Base-by-base conservation (phyloP, 2,329 filamentous ascomycete species). In the Ambrosiella beaveri region DNA sequence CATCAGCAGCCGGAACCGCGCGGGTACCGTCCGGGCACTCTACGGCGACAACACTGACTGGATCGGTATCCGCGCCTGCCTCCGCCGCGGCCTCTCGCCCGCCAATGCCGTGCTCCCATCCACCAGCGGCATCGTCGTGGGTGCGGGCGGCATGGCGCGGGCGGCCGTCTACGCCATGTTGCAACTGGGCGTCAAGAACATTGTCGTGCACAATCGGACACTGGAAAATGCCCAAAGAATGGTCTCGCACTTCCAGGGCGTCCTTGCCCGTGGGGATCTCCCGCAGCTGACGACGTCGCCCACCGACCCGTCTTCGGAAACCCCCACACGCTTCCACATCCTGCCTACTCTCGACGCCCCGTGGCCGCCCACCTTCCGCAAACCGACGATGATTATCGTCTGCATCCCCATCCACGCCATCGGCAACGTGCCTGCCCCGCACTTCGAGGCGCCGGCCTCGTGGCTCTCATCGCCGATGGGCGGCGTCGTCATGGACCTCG, bases 11-110 rank as follows among this genome's bases (percentile, higher is more conserved):
- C 74, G 79, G 57, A 83, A 83, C 62, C 75, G 80, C 49, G 75
- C 81, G 1, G 85, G 85, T 0, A 78, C 81, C 0, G 78, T 88
- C 6, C 77, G 78, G 61, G 84, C 82, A 0, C 72, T 89, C 0
- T 86, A 88, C 62, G 86, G 85, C 1, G 85, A 89, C 60, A 90
- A 90, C 61, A 89, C 85, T 0, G 86, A 90, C 66, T 90, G 86
- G 82, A 84, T 88, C 39, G 86, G 86, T 4, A 86, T 90, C 47
- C 74, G 83, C 57, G 84, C 83, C 2, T 88, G 84, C 65, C 78
- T 90, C 47, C 77, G 82, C 5, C 75, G 84, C 38, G 85, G 85
- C 1, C 72, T 89, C 1, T 88, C 85, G 0, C 86, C 86, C 0
- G 82, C 84, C 2, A 85, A 85, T 61, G 80, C 78, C 1, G 76